A percentile compares a stretch with the other conserved stretches of the same genome.
Conservation (phyloP, 108 stramenopile species). For the Nitzschia sp. region DNA sequence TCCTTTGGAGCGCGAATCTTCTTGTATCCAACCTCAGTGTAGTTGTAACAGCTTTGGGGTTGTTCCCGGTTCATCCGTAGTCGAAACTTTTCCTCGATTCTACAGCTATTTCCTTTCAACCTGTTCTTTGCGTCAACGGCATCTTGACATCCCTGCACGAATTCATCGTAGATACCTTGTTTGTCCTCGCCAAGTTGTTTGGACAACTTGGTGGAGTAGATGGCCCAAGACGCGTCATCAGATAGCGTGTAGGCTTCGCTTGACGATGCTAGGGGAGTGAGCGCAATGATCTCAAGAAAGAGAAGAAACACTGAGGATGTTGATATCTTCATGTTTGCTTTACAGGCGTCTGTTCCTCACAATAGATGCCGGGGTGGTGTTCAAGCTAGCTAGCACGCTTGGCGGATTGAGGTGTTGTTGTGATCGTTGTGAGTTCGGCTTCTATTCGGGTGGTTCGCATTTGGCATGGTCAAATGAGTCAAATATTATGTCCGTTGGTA, state of each 20-base stretch:
- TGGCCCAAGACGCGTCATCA: conserved; percentile 45
- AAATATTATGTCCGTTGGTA: no score
- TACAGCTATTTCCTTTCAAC: neutral
- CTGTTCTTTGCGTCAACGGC: conserved; percentile 5
- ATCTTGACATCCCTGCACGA: conserved; percentile 22
- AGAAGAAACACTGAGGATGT: no score
- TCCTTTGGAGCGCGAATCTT: conserved; percentile 58
- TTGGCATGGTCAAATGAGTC: no score
- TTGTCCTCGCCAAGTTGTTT: conserved; percentile 25
- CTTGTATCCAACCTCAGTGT: conserved; percentile 64
- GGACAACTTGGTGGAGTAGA: conserved; percentile 28
- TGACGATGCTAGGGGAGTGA: no score
- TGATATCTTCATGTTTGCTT: no score
- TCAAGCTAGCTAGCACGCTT: no score
- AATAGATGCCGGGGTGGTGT: no score
- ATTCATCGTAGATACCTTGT: conserved; percentile 34
- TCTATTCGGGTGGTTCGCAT: no score
- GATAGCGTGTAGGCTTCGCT: conserved; percentile 7
- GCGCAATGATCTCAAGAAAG: no score
- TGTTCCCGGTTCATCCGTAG: conserved; percentile 62
- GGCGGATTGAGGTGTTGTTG: no score
- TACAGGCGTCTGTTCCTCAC: no score
- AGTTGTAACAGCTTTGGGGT: conserved; percentile 61
- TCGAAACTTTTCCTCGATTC: conserved; percentile 15
- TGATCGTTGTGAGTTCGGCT: no score